A percentile compares a stretch with the other conserved stretches of the same genome.
phyloP scores from a whole-genome alignment of 768 basidiomycete genomes.

The Pleurotus djamor region DNA sequence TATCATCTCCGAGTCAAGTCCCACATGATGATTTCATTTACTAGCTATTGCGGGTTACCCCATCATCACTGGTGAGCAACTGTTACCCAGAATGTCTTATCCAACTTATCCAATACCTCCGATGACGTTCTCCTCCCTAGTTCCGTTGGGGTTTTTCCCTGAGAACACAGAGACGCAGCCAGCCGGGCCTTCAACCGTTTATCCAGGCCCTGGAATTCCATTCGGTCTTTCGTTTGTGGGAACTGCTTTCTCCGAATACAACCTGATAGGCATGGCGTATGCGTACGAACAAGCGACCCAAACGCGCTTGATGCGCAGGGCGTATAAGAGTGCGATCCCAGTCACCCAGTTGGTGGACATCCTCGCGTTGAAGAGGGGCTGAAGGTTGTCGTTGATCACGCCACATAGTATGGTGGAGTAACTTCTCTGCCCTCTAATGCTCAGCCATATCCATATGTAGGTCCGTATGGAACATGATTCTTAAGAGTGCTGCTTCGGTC shows the following conservation, averaged over 20 bases:
- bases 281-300: constrained; percentile 67
- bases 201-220: constrained; percentile 54
- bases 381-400: neutral
- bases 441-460: neutral
- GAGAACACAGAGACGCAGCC: constrained; percentile 35
- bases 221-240: constrained; percentile 64
- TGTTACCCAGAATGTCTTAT: too few relatives aligned
- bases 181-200: constrained; percentile 40
- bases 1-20: too few relatives aligned
- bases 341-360: constrained; percentile 24
- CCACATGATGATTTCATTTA: too few relatives aligned
- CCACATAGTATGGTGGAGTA: too few relatives aligned
- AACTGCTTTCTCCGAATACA: constrained; percentile 58
- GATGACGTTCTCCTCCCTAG: constrained; percentile 18
- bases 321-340: constrained; percentile 53
- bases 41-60: constrained; percentile 64
- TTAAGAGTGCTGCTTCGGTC: too few relatives aligned
- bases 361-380: neutral
- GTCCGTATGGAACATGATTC: too few relatives aligned
- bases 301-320: constrained; percentile 44
- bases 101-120: too few relatives aligned
- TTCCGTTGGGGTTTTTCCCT: constrained; percentile 62
- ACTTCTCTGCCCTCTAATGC: neutral
- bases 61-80: constrained; percentile 52
- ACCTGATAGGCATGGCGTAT: constrained; percentile 55